A percentile compares a stretch with the other conserved stretches of the same genome.
These are phyloP conservation scores for Lodderomyces metapsilosis DNA, from an alignment of 1,139 yeast species.

Conservation along the genomic window DNA sequence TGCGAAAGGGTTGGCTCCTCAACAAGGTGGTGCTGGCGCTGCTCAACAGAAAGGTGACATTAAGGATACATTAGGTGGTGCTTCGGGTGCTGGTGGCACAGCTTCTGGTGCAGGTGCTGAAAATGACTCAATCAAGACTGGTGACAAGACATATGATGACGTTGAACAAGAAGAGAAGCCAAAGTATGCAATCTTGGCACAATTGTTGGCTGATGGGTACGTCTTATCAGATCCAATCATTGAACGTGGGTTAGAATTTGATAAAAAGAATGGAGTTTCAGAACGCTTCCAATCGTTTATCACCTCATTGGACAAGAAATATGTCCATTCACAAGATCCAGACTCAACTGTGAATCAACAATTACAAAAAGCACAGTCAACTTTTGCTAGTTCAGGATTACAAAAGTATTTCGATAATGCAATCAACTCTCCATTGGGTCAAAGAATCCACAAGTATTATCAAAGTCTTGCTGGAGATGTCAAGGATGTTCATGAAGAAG, in stretches of 20 bases:
- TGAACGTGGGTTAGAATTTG: slow-evolving; percentile 59
- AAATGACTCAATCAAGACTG: slow-evolving; percentile 10
- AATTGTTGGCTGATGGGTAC: slow-evolving; percentile 71
- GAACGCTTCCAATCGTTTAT: slow-evolving; percentile 17
- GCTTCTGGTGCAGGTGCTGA: not conserved
- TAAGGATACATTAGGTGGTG: not conserved
- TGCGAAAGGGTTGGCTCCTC: slow-evolving; percentile 5
- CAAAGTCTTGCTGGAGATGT: slow-evolving; percentile 47
- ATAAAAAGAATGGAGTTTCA: slow-evolving; percentile 63
- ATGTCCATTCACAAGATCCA: slow-evolving; percentile 13
- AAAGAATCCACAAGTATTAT: slow-evolving; percentile 36
- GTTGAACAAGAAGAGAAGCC: slow-evolving; percentile 78
- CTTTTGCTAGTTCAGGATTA: slow-evolving; percentile 9
- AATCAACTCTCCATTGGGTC: slow-evolving; percentile 34
- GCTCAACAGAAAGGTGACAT: slow-evolving; percentile 6
- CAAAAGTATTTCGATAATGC: slow-evolving; percentile 39
- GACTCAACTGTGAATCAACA: slow-evolving; percentile 17
- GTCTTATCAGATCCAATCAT: slow-evolving; percentile 62
- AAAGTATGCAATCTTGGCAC: slow-evolving; percentile 72
- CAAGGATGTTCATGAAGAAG: slow-evolving; percentile 68
- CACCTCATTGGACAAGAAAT: slow-evolving; percentile 1
- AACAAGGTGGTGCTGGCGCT: slow-evolving; percentile 9
- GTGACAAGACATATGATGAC: slow-evolving; percentile 34
- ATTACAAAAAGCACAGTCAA: slow-evolving; percentile 16
- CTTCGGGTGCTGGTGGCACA: not conserved